Evolutionary conservation across 306 rosid species (phyloP).

Genomic region (Neltuma alba): DNA sequence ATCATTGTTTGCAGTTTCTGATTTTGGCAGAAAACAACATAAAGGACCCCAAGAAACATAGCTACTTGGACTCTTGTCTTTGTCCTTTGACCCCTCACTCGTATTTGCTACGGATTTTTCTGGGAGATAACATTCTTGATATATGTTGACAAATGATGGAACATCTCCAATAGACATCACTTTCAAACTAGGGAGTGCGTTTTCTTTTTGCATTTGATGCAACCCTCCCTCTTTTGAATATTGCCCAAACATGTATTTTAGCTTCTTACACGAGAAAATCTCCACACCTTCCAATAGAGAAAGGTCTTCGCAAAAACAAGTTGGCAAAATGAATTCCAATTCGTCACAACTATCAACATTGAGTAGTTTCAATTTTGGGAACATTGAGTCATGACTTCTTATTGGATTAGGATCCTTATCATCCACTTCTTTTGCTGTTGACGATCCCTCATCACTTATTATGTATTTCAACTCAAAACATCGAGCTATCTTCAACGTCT

Average conservation of each 20-base stretch:
- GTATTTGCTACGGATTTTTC: not conserved
- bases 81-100: not conserved
- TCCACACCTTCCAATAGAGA: conserved; percentile 21
- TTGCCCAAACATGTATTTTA: conserved; percentile 31
- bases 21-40: not conserved
- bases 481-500: not conserved
- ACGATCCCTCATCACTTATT: not conserved
- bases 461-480: not conserved
- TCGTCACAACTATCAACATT: not conserved
- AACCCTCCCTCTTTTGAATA: not conserved
- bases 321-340: conserved; percentile 31
- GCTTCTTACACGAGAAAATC: not conserved
- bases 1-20: not conserved
- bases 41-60: not conserved
- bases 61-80: not conserved
- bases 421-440: not conserved
- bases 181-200: not conserved
- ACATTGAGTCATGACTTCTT: not conserved
- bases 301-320: conserved; percentile 28
- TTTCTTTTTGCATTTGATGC: not conserved
- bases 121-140: not conserved
- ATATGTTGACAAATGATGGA: not conserved
- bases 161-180: not conserved
- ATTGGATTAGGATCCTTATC: not conserved
- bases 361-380: conserved; percentile 29